These are phyloP conservation scores for Cynara cardunculus DNA, from an alignment of 129 eudicot species.

Conservation along the genomic window DNA sequence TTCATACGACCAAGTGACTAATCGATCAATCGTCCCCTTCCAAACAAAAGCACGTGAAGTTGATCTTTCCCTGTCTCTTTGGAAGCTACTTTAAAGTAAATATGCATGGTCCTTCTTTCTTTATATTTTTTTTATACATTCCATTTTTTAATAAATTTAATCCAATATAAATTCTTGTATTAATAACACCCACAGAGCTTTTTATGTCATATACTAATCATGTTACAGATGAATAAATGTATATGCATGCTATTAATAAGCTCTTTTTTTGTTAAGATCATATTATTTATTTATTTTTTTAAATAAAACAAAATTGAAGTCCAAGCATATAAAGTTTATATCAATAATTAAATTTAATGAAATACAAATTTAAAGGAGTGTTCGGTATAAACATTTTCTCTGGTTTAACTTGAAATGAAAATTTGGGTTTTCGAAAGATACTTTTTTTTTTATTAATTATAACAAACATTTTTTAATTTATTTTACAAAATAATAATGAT, in stretches of 20 bases:
- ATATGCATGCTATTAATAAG: neutral
- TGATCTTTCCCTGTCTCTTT: conserved; percentile 27
- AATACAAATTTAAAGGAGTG: too few species aligned
- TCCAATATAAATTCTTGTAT: neutral
- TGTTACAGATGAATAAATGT: too few species aligned
- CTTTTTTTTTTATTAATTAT: too few species aligned
- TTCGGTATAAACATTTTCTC: too few species aligned
- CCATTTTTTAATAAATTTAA: too few species aligned
- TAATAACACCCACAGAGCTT: neutral
- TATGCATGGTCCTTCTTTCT: conserved; percentile 23
- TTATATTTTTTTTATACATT: neutral
- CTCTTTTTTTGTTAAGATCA: neutral
- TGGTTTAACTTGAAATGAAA: too few species aligned
- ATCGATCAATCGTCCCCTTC: conserved; percentile 32
- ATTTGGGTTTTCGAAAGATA: too few species aligned
- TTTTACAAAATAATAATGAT: neutral
- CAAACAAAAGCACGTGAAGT: conserved; percentile 34
- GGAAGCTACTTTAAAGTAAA: conserved; percentile 25
- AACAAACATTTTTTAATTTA: too few species aligned
- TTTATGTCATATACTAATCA: neutral
- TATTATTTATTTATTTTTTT: neutral
- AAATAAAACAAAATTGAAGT: neutral
- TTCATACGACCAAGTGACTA: conserved; percentile 35
- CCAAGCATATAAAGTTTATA: neutral
- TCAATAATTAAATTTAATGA: neutral